Conservation (phyloP, 2,329 filamentous ascomycete species). For the Waltergamsia citrina region DNA sequence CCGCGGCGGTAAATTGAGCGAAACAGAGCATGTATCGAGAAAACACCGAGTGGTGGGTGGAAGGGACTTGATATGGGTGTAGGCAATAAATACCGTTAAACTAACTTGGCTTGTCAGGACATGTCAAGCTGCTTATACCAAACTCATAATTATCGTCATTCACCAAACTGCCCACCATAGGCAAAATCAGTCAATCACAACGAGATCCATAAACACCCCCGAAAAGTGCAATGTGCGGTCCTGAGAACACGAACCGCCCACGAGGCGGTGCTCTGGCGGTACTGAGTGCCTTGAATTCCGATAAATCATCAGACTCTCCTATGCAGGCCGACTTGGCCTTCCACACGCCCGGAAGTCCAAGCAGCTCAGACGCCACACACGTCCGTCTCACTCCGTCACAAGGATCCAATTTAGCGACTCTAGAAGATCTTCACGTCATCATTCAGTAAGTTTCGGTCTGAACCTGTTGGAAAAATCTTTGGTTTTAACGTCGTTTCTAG, state of each 20-base stretch:
- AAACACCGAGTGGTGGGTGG: background rate
- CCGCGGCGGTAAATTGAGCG: slow-evolving; percentile 1
- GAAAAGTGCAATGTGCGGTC: slow-evolving; percentile 41
- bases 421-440: slow-evolving; percentile 23
- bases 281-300: slow-evolving; percentile 17
- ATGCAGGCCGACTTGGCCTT: slow-evolving; percentile 30
- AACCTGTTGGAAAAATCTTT: background rate
- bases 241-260: slow-evolving; percentile 27
- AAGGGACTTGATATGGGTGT: too few species aligned
- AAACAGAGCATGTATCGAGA: slow-evolving; percentile 1
- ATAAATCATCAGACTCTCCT: background rate
- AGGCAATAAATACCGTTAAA: background rate
- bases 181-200: background rate
- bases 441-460: slow-evolving; percentile 29
- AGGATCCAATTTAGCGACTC: slow-evolving; percentile 6
- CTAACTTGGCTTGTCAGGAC: background rate
- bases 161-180: background rate
- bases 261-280: slow-evolving; percentile 36
- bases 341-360: slow-evolving; percentile 28
- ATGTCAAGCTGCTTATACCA: background rate
- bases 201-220: background rate
- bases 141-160: too few species aligned
- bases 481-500: slow-evolving; percentile 10
- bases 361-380: slow-evolving; percentile 28
- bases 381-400: slow-evolving; percentile 26